Conservation (phyloP, 257 asterid genomes). For the Nicotiana benthamiana region DNA sequence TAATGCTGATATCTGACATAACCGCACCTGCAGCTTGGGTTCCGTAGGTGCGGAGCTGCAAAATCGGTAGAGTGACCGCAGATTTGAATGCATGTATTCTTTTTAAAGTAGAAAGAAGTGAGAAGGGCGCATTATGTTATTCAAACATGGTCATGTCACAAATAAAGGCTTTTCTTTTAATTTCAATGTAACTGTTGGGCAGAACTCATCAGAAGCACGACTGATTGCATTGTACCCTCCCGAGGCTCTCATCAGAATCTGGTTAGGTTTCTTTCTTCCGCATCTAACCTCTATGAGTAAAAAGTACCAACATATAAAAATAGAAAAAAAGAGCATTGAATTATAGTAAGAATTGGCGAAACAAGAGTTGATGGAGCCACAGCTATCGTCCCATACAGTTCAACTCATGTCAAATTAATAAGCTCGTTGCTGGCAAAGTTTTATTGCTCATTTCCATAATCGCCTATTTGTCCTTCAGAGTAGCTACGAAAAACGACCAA, state of each 20-base stretch:
- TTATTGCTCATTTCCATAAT: not conserved
- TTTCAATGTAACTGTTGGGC: not conserved
- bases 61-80: too few relatives aligned
- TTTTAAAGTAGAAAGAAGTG: not conserved
- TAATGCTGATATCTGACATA: too few relatives aligned
- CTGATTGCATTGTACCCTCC: not conserved
- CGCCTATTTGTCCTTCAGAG: not conserved
- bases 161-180: not conserved
- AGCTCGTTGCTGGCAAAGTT: not conserved
- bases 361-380: not conserved
- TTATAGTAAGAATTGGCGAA: not conserved
- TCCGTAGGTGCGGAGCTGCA: too few relatives aligned
- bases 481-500: not conserved
- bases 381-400: not conserved
- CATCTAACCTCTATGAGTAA: not conserved
- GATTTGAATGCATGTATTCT: not conserved
- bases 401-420: not conserved
- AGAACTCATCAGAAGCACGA: not conserved
- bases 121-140: not conserved
- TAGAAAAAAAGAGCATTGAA: not conserved
- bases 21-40: too few relatives aligned
- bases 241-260: constrained; percentile 3
- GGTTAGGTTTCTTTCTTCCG: not conserved
- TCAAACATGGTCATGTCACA: not conserved
- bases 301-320: not conserved